Conservation (phyloP, 2,329 filamentous ascomycete genomes). For the Coccinonectria pachysandricola region DNA sequence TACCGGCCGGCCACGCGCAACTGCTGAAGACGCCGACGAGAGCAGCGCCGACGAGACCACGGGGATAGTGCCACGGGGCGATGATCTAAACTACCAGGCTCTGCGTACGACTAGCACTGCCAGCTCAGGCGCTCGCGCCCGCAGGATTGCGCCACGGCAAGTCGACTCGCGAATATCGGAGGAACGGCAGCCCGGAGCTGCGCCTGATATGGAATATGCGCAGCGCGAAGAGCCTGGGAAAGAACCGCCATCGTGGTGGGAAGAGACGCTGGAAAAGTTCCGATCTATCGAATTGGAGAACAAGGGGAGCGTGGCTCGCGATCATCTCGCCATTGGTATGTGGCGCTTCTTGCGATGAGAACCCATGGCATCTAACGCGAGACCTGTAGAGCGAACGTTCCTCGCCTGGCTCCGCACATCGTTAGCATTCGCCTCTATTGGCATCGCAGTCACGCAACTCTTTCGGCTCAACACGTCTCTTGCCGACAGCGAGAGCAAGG, state of each 20-base stretch:
- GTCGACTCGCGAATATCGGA: too few relatives aligned
- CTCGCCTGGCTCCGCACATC: constrained; percentile 78
- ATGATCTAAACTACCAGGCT: constrained; percentile 30
- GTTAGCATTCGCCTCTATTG: constrained; percentile 71
- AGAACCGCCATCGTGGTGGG: constrained; percentile 37
- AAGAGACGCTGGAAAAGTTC: constrained; percentile 35
- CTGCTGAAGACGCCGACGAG: constrained; percentile 13
- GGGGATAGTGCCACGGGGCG: constrained; percentile 26
- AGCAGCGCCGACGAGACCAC: constrained; percentile 31
- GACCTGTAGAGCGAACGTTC: constrained; percentile 65
- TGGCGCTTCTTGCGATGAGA: too few relatives aligned
- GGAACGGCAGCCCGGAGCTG: constrained; percentile 4
- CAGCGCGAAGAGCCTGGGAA: constrained; percentile 15
- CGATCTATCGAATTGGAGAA: constrained; percentile 69
- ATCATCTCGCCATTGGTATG: constrained; percentile 70
- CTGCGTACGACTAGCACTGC: constrained; percentile 18
- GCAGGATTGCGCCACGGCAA: too few relatives aligned
- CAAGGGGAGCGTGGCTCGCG: constrained; percentile 72
- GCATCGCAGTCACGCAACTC: constrained; percentile 73
- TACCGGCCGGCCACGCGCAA: constrained; percentile 8
- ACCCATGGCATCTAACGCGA: too few relatives aligned
- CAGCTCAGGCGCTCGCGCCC: constrained; percentile 7
- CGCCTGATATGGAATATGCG: not conserved
- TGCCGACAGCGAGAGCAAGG: constrained; percentile 19
- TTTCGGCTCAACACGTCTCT: constrained; percentile 70